Evolutionary conservation across 805 yeast genomes (phyloP).

Genomic region (Kuraishia hungarica): DNA sequence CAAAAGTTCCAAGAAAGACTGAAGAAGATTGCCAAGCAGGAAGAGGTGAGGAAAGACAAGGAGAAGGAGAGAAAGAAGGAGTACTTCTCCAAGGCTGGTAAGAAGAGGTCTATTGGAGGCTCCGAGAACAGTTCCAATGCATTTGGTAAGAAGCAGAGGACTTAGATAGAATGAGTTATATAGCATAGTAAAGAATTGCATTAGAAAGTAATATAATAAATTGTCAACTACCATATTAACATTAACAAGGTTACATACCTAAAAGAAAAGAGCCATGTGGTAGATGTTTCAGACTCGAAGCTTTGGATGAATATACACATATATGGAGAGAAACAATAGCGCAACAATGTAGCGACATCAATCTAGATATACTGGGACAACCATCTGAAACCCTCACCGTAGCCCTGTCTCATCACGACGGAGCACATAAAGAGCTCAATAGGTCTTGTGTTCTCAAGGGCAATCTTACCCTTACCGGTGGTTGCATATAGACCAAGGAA

Average conservation of each 20-base stretch:
- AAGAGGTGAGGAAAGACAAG: slow-evolving; percentile 61
- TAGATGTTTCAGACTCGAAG: background rate
- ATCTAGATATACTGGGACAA: slow-evolving; percentile 83
- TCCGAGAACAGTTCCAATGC: slow-evolving; percentile 17
- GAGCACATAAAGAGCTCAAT: slow-evolving; percentile 96
- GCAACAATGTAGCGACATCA: background rate
- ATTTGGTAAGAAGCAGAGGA: slow-evolving; percentile 16
- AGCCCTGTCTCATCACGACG: slow-evolving; percentile 97
- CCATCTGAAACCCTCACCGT: slow-evolving; percentile 98
- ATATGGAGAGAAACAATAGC: background rate
- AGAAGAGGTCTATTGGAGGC: slow-evolving; percentile 41
- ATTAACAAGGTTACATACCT: background rate
- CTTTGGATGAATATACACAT: background rate
- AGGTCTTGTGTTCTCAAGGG: slow-evolving; percentile 72
- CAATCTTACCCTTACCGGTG: slow-evolving; percentile 80
- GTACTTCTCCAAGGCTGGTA: slow-evolving; percentile 64
- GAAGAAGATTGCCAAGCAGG: slow-evolving; percentile 68
- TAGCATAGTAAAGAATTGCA: background rate
- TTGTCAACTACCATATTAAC: background rate
- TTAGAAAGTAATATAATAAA: no score
- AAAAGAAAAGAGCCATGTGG: background rate
- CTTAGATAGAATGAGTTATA: slow-evolving; percentile 2
- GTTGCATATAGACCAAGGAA: slow-evolving; percentile 83
- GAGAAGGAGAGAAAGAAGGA: slow-evolving; percentile 84
- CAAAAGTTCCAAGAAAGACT: slow-evolving; percentile 69